These are phyloP conservation scores for Beta lomatogona DNA, from an alignment of 179 eudicot species.

Conservation along the genomic window DNA sequence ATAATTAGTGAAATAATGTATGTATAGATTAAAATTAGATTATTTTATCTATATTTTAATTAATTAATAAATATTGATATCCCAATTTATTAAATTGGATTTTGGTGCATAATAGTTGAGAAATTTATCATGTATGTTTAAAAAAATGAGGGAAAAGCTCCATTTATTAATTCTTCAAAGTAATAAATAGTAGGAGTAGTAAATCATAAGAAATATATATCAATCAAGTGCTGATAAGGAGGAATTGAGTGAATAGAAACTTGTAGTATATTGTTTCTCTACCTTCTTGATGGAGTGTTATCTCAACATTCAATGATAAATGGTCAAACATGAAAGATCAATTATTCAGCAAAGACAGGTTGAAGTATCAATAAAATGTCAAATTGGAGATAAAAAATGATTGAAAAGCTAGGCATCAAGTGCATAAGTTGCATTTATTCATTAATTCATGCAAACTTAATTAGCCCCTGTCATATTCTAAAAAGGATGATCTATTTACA, in stretches of 20 bases:
- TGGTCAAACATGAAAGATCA: constrained; percentile 9
- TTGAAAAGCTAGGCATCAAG: constrained; percentile 20
- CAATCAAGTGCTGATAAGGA: neutral
- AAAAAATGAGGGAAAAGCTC: too few species aligned
- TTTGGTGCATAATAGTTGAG: too few species aligned
- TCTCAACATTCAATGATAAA: neutral
- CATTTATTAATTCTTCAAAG: too few species aligned
- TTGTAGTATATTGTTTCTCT: neutral
- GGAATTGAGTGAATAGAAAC: neutral
- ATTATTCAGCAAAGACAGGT: neutral
- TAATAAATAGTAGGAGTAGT: too few species aligned
- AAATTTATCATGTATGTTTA: too few species aligned
- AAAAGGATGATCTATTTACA: too few species aligned
- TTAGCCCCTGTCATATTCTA: neutral
- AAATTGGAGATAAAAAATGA: neutral
- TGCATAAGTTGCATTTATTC: constrained; percentile 28
- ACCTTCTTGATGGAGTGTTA: neutral
- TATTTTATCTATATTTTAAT: too few species aligned
- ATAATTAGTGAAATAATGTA: too few species aligned
- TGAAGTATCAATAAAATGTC: neutral
- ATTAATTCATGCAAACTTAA: constrained; percentile 5
- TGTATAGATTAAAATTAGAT: too few species aligned
- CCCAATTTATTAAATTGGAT: too few species aligned
- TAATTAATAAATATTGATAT: too few species aligned
- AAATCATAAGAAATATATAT: too few species aligned